Conservation (phyloP, 192 early-diverging fungal genomes). For the Coemansia sp. region DNA sequence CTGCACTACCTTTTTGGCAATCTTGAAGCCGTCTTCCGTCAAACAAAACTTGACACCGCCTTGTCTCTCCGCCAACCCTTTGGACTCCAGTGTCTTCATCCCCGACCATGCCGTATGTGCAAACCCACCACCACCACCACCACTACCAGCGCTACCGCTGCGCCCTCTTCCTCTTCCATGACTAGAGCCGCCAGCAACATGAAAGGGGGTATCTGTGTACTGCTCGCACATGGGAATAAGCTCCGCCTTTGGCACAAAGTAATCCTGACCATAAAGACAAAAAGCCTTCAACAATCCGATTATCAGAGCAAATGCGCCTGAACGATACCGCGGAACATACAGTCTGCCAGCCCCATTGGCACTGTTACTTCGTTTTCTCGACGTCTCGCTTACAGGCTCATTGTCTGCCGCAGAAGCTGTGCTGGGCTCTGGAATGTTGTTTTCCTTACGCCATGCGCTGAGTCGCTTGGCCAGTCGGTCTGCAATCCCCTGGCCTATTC, state of each 20-base stretch:
- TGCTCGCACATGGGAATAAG: slow-evolving; percentile 67
- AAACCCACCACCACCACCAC: not conserved
- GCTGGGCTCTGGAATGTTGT: slow-evolving; percentile 26
- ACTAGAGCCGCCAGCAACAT: slow-evolving; percentile 25
- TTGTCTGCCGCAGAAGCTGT: not conserved
- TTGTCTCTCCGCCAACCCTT: slow-evolving; percentile 66
- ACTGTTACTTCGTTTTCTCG: not conserved
- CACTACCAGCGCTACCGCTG: slow-evolving; percentile 3
- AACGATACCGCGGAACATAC: slow-evolving; percentile 79
- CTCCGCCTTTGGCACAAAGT: slow-evolving; percentile 67
- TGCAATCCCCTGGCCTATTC: slow-evolving; percentile 65
- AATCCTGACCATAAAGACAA: slow-evolving; percentile 37
- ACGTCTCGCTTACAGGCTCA: not conserved
- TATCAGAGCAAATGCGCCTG: slow-evolving; percentile 81
- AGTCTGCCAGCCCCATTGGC: not conserved
- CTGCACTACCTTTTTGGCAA: slow-evolving; percentile 59
- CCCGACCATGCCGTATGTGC: slow-evolving; percentile 76
- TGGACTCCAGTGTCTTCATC: slow-evolving; percentile 72
- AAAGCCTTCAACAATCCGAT: slow-evolving; percentile 61
- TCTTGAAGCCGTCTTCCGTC: slow-evolving; percentile 68
- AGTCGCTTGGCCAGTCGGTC: slow-evolving; percentile 59
- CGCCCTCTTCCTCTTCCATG: slow-evolving; percentile 39
- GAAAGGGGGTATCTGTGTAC: slow-evolving; percentile 69
- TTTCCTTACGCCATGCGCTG: slow-evolving; percentile 58
- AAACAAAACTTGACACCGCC: slow-evolving; percentile 65